phyloP scores from a whole-genome alignment of 75 land plant genomes.

The Pinus albicaulis region DNA sequence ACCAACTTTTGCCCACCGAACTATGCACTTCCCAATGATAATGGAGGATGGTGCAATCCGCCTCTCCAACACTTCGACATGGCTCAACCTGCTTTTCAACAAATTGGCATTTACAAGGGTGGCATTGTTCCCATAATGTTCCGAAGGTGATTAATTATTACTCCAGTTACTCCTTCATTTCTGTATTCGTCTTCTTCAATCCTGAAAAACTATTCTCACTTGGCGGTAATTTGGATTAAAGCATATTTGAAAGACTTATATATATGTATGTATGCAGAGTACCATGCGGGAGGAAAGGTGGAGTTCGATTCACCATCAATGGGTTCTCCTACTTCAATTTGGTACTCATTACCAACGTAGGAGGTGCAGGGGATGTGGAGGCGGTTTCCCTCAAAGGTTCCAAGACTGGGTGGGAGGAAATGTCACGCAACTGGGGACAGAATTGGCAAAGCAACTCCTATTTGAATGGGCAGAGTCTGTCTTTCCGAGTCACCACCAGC shows the following conservation, averaged over 20 bases:
- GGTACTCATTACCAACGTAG: slow-evolving; percentile 31
- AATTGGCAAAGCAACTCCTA: slow-evolving; percentile 22
- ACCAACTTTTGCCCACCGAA: slow-evolving; percentile 23
- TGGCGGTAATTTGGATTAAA: too few relatives aligned
- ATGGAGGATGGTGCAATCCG: slow-evolving; percentile 13
- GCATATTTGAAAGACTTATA: too few relatives aligned
- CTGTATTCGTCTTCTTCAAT: too few relatives aligned
- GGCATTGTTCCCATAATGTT: slow-evolving; percentile 2
- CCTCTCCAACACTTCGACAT: slow-evolving; percentile 20
- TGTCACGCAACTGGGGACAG: slow-evolving; percentile 31
- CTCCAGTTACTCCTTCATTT: too few relatives aligned
- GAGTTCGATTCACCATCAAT: slow-evolving; percentile 18
- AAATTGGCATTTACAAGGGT: slow-evolving; percentile 9
- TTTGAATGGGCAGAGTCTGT: slow-evolving; percentile 25
- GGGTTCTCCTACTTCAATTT: slow-evolving; percentile 33
- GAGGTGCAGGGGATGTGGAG: slow-evolving; percentile 24
- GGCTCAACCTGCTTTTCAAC: slow-evolving; percentile 2
- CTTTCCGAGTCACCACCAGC: slow-evolving; percentile 32
- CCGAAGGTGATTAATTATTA: too few relatives aligned
- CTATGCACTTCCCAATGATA: background rate
- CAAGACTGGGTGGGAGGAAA: slow-evolving; percentile 13
- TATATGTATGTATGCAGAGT: slow-evolving; percentile 10
- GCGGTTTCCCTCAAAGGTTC: slow-evolving; percentile 19
- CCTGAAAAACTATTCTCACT: too few relatives aligned
- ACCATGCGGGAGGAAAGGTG: slow-evolving; percentile 16